Evolutionary conservation across 163 green algal genomes (phyloP).

Genomic region (Coccomyxa subellipsoidea): DNA sequence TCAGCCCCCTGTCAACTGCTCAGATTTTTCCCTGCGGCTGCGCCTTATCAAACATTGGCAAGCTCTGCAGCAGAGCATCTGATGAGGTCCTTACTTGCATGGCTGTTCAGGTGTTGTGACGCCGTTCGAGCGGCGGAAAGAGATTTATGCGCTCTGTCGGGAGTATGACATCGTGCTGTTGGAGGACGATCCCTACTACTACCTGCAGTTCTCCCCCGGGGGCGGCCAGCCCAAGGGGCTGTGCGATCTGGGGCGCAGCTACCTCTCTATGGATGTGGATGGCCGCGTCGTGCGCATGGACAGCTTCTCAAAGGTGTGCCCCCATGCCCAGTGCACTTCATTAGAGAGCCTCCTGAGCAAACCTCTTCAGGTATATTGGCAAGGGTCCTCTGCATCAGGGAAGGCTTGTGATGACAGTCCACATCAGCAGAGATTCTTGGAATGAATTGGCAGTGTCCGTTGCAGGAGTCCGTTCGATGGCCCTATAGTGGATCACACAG

Average conservation of each 20-base stretch:
- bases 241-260: slow-evolving; percentile 34
- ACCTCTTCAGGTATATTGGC: no score
- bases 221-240: slow-evolving; percentile 28
- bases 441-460: not conserved
- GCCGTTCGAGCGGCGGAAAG: slow-evolving; percentile 15
- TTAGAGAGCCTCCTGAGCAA: not conserved
- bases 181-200: slow-evolving; percentile 88
- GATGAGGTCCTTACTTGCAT: no score
- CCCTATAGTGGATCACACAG: no score
- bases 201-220: slow-evolving; percentile 59
- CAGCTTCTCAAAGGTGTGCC: slow-evolving; percentile 73
- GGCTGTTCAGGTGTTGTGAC: slow-evolving; percentile 20
- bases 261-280: slow-evolving; percentile 52
- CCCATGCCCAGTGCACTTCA: not conserved
- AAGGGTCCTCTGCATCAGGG: no score
- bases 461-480: not conserved
- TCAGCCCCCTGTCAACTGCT: no score
- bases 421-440: not conserved
- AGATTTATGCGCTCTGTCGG: slow-evolving; percentile 47
- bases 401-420: no score
- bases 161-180: slow-evolving; percentile 57
- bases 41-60: no score
- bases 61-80: no score
- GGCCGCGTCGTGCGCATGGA: slow-evolving; percentile 66
- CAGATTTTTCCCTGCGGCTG: no score